Evolutionary conservation across 306 rosid species (phyloP).

Genomic region (Lathyrus tuberosus): DNA sequence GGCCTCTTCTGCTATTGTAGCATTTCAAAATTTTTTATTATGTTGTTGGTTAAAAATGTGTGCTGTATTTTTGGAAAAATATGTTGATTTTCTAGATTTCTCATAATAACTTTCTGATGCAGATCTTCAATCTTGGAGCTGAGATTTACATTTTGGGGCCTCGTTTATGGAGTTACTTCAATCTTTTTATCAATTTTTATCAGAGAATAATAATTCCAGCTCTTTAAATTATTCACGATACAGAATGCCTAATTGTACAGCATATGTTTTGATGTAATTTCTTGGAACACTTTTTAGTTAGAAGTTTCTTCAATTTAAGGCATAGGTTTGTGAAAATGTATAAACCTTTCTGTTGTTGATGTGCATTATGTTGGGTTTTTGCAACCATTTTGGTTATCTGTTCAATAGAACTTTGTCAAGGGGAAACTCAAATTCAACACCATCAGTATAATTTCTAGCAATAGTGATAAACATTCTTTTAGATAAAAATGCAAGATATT

Average conservation of each 20-base stretch:
- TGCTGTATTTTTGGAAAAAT: conserved; percentile 28
- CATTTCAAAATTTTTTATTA: conserved; percentile 27
- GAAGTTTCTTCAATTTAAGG: conserved; percentile 22
- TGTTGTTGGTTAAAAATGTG: conserved; percentile 19
- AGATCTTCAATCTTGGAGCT: conserved; percentile 43
- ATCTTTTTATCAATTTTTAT: not conserved
- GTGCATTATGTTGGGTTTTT: conserved; percentile 29
- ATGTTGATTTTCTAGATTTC: conserved; percentile 11
- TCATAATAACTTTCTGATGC: conserved; percentile 40
- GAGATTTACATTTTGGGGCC: conserved; percentile 32
- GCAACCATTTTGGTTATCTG: conserved; percentile 7
- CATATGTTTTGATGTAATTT: conserved; percentile 21
- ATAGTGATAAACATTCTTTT: not conserved
- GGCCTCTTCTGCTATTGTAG: not conserved
- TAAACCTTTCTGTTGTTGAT: conserved; percentile 11
- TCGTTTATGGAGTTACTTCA: conserved; percentile 10
- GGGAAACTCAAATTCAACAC: conserved; percentile 10
- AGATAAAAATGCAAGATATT: not conserved
- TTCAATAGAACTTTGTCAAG: conserved; percentile 12
- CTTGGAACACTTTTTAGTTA: conserved; percentile 4
- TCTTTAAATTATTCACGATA: conserved; percentile 16
- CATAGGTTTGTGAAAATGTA: conserved; percentile 16
- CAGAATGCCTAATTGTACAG: conserved; percentile 44
- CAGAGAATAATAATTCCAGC: conserved; percentile 2
- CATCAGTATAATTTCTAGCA: not conserved